phyloP scores from a whole-genome alignment of 2,329 filamentous ascomycete species.

The Scedosporium boydii region DNA sequence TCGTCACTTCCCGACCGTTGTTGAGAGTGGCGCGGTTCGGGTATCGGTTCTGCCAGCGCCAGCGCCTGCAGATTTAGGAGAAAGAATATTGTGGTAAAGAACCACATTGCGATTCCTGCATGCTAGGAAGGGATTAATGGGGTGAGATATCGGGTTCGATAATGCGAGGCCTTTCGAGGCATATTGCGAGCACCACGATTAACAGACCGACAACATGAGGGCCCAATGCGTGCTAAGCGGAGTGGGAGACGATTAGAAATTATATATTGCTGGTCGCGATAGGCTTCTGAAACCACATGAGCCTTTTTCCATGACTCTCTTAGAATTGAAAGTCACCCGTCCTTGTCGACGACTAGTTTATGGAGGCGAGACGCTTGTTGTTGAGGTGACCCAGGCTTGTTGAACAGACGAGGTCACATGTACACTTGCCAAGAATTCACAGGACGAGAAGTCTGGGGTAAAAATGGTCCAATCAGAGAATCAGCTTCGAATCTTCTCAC shows the following conservation, averaged over 20 bases:
- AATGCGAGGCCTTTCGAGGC: neutral
- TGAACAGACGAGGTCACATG: neutral
- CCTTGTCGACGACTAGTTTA: neutral
- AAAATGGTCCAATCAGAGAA: neutral
- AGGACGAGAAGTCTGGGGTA: neutral
- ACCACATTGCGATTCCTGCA: neutral
- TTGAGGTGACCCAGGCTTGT: neutral
- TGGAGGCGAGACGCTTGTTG: neutral
- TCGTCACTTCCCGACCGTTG: neutral
- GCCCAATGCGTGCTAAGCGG: too few relatives aligned
- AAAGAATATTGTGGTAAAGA: neutral
- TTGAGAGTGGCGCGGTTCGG: neutral
- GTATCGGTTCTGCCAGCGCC: conserved; percentile 4
- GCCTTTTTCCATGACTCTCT: too few relatives aligned
- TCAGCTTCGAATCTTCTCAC: neutral
- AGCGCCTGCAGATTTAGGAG: neutral
- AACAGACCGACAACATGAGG: neutral
- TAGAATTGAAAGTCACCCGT: neutral
- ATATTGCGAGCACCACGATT: neutral
- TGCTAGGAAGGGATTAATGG: neutral
- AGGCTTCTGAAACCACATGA: too few relatives aligned
- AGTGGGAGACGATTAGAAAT: too few relatives aligned
- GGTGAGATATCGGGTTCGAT: neutral
- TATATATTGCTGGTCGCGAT: too few relatives aligned
- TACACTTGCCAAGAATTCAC: neutral